Evolutionary conservation across 176 grass and related monocot genomes (phyloP), one percentile per base, ranked within the genome.

Genomic region (Poa annua): DNA sequence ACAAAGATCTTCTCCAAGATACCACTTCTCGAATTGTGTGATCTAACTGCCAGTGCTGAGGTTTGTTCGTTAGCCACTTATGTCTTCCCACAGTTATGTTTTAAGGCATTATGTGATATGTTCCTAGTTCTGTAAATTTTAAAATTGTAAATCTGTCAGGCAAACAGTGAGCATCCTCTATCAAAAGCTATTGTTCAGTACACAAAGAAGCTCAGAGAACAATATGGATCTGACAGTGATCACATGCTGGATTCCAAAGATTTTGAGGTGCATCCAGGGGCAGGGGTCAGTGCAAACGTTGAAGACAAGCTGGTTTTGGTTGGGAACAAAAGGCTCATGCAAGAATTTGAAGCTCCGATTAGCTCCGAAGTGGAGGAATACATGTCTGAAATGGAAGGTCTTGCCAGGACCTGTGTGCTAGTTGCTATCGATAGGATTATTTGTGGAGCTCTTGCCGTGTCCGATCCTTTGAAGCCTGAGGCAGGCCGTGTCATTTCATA

Each of bases 111-210:
- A 6, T 70, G 34, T 70, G 33, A 52, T 75, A 19, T 52, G 9
- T 59, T 38, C 33, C 55, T 44, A 83, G 85, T 52, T 45, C 26
- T 66, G 20, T 89, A 53, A 20, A 72, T 51, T 85, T 24, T 26
- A 62, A 36, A 38, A 26, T 62, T 74, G 33, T 87, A 45, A 24
- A 72, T 76, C 85, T 17, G 19, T 5, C 78, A 99, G 96, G 89
- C 75, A 65, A 99, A 96, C 78, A 99, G 96, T 41, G 96, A 99
- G 74, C 96, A 99, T 84, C 96, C 96, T 80, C 60, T 99, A 81
- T 90, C 96, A 81, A 99, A 95, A 82, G 89, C 96, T 74, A 86
- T 99, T 35, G 85, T 99, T 60, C 87, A 93, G 71, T 78, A 99
- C 71, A 83, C 89, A 38, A 96, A 96, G 83, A 90, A 91, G 69